Percentiles rank a stretch among this genome's conserved stretches.
Evolutionary conservation across 306 rosid genomes (phyloP).

Genomic region (Comarum palustre): DNA sequence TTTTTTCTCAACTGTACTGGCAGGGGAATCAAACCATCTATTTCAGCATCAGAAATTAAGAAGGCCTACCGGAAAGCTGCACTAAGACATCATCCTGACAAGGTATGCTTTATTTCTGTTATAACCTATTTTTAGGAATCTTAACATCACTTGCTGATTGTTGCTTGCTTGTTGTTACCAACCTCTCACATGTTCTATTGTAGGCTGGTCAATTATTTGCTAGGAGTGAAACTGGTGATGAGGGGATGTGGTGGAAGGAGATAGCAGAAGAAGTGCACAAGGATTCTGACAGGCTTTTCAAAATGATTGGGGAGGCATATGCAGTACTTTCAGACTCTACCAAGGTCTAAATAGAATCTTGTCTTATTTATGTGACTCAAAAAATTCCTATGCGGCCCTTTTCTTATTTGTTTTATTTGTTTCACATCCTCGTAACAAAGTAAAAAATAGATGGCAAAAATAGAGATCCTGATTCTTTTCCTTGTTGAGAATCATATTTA

Average conservation of each 20-base stretch:
- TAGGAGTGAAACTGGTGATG: slow-evolving; percentile 74
- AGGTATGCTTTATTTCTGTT: slow-evolving; percentile 44
- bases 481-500: neutral
- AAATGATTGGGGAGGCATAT: slow-evolving; percentile 89
- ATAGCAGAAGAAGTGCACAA: slow-evolving; percentile 74
- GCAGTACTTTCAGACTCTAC: slow-evolving; percentile 74
- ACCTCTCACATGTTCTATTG: slow-evolving; percentile 29
- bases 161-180: neutral
- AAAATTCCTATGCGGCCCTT: neutral
- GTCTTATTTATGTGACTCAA: neutral
- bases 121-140: neutral
- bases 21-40: slow-evolving; percentile 90
- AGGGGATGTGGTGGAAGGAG: slow-evolving; percentile 68
- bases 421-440: neutral
- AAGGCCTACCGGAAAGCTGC: slow-evolving; percentile 99
- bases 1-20: slow-evolving; percentile 30
- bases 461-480: neutral
- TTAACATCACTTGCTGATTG: neutral
- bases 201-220: slow-evolving; percentile 88
- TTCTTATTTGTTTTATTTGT: neutral
- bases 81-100: slow-evolving; percentile 95
- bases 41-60: slow-evolving; percentile 78
- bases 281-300: slow-evolving; percentile 79
- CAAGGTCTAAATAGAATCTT: slow-evolving; percentile 45
- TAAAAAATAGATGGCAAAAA: neutral